These are phyloP conservation scores for Fusarium temperatum DNA, from an alignment of 2,329 filamentous ascomycete species.

Conservation along the genomic window DNA sequence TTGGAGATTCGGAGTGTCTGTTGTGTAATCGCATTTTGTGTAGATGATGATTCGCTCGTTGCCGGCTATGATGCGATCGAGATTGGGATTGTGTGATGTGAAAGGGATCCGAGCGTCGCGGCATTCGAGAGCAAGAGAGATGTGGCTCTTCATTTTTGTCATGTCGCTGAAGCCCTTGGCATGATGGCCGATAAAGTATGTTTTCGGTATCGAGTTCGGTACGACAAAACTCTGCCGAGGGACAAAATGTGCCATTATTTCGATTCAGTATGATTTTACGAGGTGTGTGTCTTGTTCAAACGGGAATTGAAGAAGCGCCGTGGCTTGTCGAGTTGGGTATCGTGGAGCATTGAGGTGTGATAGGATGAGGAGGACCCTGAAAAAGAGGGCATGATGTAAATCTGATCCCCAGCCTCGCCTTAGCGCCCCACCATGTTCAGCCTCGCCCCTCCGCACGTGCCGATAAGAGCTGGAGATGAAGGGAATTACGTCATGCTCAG, in stretches of 20 bases:
- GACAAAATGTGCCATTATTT: slow-evolving; percentile 63
- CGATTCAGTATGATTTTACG: neutral
- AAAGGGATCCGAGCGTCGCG: slow-evolving; percentile 92
- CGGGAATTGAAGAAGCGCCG: neutral
- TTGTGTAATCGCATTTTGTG: slow-evolving; percentile 84
- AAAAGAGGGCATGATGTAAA: slow-evolving; percentile 17
- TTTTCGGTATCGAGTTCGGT: slow-evolving; percentile 79
- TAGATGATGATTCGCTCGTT: slow-evolving; percentile 85
- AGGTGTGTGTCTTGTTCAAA: neutral
- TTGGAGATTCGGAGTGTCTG: slow-evolving; percentile 44
- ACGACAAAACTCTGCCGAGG: slow-evolving; percentile 79
- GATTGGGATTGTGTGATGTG: slow-evolving; percentile 87
- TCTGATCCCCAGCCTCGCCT: slow-evolving; percentile 30
- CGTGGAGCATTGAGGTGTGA: neutral
- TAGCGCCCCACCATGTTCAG: neutral
- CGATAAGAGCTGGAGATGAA: slow-evolving; percentile 11
- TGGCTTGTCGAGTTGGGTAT: neutral
- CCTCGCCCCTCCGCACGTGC: slow-evolving; percentile 29
- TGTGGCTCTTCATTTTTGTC: slow-evolving; percentile 84
- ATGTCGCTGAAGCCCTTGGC: slow-evolving; percentile 75
- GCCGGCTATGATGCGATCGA: slow-evolving; percentile 79
- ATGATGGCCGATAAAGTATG: slow-evolving; percentile 97
- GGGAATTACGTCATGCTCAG: slow-evolving; percentile 31
- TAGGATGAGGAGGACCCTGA: slow-evolving; percentile 2
- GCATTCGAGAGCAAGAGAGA: slow-evolving; percentile 92